Percentiles rank a stretch among this genome's conserved stretches.
Conservation (phyloP, 2,329 filamentous ascomycete genomes). For the Colletotrichum destructivum region DNA sequence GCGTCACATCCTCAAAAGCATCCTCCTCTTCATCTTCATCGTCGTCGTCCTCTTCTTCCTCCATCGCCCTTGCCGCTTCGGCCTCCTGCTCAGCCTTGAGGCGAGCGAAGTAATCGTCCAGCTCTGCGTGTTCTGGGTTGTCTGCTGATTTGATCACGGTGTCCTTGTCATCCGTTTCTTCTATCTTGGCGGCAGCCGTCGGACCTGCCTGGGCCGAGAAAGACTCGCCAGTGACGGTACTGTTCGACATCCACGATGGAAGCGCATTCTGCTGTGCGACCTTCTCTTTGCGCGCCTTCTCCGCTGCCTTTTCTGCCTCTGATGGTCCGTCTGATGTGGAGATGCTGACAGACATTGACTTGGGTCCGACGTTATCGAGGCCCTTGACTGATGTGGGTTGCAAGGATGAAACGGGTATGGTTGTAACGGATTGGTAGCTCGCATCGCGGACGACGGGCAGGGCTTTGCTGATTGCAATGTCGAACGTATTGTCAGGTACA, state of each 20-base stretch:
- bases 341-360: slow-evolving; percentile 79
- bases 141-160: slow-evolving; percentile 57
- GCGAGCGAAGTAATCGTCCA: slow-evolving; percentile 78
- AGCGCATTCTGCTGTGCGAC: slow-evolving; percentile 78
- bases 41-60: slow-evolving; percentile 49
- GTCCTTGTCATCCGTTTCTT: slow-evolving; percentile 65
- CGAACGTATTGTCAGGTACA: slow-evolving; percentile 82
- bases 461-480: slow-evolving; percentile 75
- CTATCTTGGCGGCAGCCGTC: slow-evolving; percentile 52
- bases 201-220: slow-evolving; percentile 62
- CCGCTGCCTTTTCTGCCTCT: slow-evolving; percentile 76
- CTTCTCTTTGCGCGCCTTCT: slow-evolving; percentile 76
- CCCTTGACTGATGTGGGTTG: slow-evolving; percentile 80
- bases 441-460: slow-evolving; percentile 77
- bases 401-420: slow-evolving; percentile 69
- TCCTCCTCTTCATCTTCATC: slow-evolving; percentile 56
- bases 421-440: slow-evolving; percentile 68
- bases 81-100: slow-evolving; percentile 74
- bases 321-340: slow-evolving; percentile 76
- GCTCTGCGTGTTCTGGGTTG: slow-evolving; percentile 68
- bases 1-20: slow-evolving; percentile 66
- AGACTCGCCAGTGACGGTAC: slow-evolving; percentile 76
- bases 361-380: slow-evolving; percentile 75
- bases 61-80: slow-evolving; percentile 53
- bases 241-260: slow-evolving; percentile 80